These are phyloP conservation scores for Liriodendron chinense DNA, from an alignment of 164 flowering plant species.

Conservation along the genomic window DNA sequence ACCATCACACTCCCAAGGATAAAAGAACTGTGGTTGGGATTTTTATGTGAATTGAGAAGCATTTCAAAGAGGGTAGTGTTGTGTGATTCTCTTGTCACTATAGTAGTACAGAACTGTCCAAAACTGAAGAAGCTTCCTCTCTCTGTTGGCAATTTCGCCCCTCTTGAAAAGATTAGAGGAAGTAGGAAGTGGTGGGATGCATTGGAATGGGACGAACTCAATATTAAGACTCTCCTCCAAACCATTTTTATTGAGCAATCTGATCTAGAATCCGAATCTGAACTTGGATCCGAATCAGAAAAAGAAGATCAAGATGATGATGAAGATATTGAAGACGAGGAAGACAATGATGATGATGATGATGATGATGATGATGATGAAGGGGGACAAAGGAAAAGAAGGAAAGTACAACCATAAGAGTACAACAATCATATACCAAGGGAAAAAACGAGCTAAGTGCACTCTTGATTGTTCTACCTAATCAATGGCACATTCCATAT, in stretches of 20 bases:
- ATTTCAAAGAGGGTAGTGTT: not conserved
- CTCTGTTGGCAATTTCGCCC: not conserved
- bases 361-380: too few species aligned
- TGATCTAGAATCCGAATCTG: too few species aligned
- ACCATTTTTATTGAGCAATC: not conserved
- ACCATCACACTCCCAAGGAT: not conserved
- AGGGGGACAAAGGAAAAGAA: too few species aligned
- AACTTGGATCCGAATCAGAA: too few species aligned
- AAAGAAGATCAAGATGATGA: too few species aligned
- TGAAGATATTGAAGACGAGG: too few species aligned
- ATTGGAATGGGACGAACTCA: not conserved
- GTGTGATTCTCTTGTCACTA: not conserved
- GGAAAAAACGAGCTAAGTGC: too few species aligned
- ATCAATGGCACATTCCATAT: too few species aligned
- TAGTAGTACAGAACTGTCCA: not conserved
- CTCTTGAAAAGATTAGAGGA: not conserved
- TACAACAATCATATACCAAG: too few species aligned
- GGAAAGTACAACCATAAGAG: too few species aligned
- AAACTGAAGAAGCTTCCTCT: conserved; percentile 1
- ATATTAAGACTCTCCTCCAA: not conserved
- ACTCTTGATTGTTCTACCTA: too few species aligned
- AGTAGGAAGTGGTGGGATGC: not conserved
- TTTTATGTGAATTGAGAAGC: not conserved
- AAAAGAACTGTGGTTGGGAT: not conserved
- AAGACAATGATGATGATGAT: too few species aligned